Evolutionary conservation across 148 eudicot genomes (phyloP).

Genomic region (Rhododendron ovatum): DNA sequence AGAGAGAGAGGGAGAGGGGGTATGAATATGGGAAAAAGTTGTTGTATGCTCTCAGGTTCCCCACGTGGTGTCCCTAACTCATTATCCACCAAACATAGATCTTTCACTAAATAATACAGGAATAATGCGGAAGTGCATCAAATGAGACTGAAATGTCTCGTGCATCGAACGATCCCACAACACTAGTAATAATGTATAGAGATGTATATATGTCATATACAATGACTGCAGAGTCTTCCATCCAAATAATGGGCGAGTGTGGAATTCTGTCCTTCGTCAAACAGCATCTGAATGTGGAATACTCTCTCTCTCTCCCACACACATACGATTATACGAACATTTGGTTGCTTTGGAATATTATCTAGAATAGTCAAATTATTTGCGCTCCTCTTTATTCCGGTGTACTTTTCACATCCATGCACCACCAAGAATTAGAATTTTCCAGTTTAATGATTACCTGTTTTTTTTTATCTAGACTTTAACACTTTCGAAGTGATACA

Average conservation of each 20-base stretch:
- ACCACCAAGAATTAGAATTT: not conserved
- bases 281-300: not conserved
- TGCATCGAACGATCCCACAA: too few species aligned
- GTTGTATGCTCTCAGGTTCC: too few species aligned
- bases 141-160: too few species aligned
- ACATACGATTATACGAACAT: too few species aligned
- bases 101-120: too few species aligned
- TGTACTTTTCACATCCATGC: conserved; percentile 1
- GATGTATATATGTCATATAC: not conserved
- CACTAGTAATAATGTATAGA: not conserved
- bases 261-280: not conserved
- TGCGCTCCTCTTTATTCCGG: not conserved
- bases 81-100: too few species aligned
- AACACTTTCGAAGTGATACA: not conserved
- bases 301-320: not conserved
- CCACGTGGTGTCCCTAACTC: too few species aligned
- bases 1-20: too few species aligned
- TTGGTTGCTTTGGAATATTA: not conserved
- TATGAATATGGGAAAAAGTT: too few species aligned
- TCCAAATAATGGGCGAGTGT: not conserved
- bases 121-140: too few species aligned
- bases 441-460: not conserved
- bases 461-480: not conserved
- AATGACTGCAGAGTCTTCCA: not conserved
- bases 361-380: not conserved